A percentile compares a stretch with the other conserved stretches of the same genome.
phyloP scores from a whole-genome alignment of 306 rosid species.

The Ormosia emarginata region DNA sequence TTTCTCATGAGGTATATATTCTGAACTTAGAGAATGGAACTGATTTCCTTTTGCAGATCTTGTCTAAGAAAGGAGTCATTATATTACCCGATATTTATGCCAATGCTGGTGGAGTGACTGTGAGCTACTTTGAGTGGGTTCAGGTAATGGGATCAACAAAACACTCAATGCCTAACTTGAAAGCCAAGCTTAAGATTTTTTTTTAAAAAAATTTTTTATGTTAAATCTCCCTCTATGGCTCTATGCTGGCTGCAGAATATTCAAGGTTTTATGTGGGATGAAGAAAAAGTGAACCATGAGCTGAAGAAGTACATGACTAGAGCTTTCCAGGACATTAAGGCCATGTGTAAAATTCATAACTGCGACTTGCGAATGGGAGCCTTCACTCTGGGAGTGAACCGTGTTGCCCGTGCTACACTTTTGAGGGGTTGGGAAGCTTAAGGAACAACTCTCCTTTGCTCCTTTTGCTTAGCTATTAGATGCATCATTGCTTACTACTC shows the following conservation, averaged over 20 bases:
- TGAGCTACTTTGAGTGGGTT: conserved; percentile 87
- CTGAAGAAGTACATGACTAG: conserved; percentile 63
- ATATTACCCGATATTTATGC: conserved; percentile 74
- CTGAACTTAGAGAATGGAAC: background rate
- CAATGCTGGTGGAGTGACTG: conserved; percentile 73
- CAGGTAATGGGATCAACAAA: conserved; percentile 42
- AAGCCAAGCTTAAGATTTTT: background rate
- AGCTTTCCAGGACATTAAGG: conserved; percentile 56
- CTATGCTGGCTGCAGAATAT: conserved; percentile 48
- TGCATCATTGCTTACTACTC: background rate
- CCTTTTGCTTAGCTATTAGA: background rate
- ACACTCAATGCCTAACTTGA: background rate
- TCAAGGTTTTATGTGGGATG: conserved; percentile 89
- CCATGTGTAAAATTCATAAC: conserved; percentile 58
- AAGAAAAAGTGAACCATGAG: conserved; percentile 57
- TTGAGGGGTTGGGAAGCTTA: conserved; percentile 75
- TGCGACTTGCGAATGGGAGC: conserved; percentile 78
- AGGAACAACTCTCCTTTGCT: background rate
- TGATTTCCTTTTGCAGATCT: conserved; percentile 31
- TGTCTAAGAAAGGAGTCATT: conserved; percentile 56
- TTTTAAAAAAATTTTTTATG: background rate
- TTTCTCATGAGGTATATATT: background rate
- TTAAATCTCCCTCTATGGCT: background rate
- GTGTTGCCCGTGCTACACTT: conserved; percentile 67
- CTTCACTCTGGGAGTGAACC: conserved; percentile 64